Conservation (phyloP, 202 grass and related monocot species). For the Elaeis oleifera region DNA sequence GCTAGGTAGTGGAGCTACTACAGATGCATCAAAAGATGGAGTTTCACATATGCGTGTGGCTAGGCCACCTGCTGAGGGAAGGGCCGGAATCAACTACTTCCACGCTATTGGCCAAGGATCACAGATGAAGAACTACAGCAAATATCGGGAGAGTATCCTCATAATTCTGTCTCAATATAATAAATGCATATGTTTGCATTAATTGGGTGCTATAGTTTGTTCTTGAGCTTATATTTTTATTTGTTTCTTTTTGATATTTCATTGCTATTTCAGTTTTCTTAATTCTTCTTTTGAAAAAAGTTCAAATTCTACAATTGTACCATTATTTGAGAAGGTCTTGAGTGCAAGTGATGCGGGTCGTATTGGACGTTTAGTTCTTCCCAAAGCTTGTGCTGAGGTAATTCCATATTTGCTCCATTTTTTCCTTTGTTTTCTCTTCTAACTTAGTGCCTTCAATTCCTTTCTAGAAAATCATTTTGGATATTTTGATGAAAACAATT, state of each 20-base stretch:
- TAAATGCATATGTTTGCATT: background rate
- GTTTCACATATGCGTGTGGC: constrained; percentile 87
- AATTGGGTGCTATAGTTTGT: background rate
- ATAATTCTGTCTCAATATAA: constrained; percentile 3
- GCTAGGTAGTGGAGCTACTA: constrained; percentile 35
- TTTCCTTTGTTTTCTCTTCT: constrained; percentile 7
- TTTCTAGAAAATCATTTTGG: too few species aligned
- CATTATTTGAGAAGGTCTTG: constrained; percentile 97
- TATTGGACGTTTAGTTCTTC: constrained; percentile 96
- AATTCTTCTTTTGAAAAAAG: constrained; percentile 36
- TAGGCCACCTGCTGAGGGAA: constrained; percentile 84
- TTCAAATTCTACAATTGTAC: constrained; percentile 92
- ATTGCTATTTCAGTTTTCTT: constrained; percentile 36
- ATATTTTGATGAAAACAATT: too few species aligned
- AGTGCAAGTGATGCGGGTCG: constrained; percentile 97
- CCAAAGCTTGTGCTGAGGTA: constrained; percentile 99
- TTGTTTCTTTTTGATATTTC: too few species aligned
- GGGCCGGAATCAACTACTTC: constrained; percentile 91
- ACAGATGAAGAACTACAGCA: constrained; percentile 98
- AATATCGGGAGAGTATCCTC: constrained; percentile 99
- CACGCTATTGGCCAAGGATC: constrained; percentile 98
- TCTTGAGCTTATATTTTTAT: too few species aligned
- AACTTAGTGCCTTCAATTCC: too few species aligned
- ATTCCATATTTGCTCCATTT: constrained; percentile 14
- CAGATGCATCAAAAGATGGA: constrained; percentile 59